A percentile compares a stretch with the other conserved stretches of the same genome.
Evolutionary conservation across 352 stramenopile genomes (phyloP).

Genomic region (Hyaloperonospora brassicae): DNA sequence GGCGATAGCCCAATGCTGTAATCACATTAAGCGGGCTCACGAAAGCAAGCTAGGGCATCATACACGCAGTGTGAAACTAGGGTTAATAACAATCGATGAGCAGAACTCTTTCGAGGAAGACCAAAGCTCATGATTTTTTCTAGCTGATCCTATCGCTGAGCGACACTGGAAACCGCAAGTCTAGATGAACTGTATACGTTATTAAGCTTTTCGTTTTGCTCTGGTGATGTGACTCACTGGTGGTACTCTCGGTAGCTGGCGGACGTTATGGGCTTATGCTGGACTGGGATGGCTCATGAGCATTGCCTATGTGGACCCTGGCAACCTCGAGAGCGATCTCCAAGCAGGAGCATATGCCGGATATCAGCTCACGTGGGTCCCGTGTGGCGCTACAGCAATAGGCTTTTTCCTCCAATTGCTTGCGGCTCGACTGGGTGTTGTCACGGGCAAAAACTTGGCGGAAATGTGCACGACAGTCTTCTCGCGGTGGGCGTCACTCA

Average conservation of each 20-base stretch:
- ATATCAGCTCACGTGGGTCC: constrained; percentile 89
- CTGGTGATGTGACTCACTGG: background rate
- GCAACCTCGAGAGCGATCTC: constrained; percentile 94
- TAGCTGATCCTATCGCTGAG: too few relatives aligned
- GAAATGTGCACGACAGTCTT: constrained; percentile 82
- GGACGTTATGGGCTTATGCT: constrained; percentile 73
- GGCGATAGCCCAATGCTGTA: too few relatives aligned
- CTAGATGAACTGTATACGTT: constrained; percentile 20
- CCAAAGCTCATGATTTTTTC: too few relatives aligned
- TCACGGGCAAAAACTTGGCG: constrained; percentile 88
- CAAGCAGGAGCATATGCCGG: constrained; percentile 86
- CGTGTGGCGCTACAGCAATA: constrained; percentile 86
- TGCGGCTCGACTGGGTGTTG: constrained; percentile 87
- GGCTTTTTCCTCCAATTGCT: constrained; percentile 91
- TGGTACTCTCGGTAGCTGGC: constrained; percentile 35
- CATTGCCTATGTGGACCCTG: constrained; percentile 93
- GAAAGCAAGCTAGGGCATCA: too few relatives aligned
- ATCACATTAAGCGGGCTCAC: too few relatives aligned
- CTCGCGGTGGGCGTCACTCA: constrained; percentile 57
- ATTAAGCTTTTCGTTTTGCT: constrained; percentile 2
- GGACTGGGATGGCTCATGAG: constrained; percentile 88
- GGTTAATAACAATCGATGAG: too few relatives aligned
- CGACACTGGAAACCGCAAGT: too few relatives aligned
- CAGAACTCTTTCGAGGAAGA: too few relatives aligned
- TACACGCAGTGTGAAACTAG: too few relatives aligned